These are phyloP conservation scores for Cicer bijugum DNA, from an alignment of 306 rosid species.

Conservation along the genomic window DNA sequence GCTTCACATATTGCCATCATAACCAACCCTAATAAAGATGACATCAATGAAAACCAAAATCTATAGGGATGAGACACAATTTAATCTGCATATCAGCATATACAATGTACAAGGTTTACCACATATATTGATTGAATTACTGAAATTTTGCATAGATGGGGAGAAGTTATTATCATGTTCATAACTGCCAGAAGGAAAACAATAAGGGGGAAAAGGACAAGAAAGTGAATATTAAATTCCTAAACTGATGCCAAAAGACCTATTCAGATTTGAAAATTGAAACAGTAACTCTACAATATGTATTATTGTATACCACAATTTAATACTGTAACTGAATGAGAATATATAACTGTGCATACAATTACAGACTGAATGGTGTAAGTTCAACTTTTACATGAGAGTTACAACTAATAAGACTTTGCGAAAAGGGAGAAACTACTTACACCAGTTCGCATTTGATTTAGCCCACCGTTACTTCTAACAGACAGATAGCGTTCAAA, in stretches of 20 bases:
- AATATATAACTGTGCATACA: constrained; percentile 3
- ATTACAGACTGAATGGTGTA: constrained; percentile 11
- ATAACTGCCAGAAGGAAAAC: constrained; percentile 25
- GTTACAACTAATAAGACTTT: constrained; percentile 19
- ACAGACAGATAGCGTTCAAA: constrained; percentile 76
- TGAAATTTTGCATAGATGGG: constrained; percentile 19
- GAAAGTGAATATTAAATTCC: constrained; percentile 15
- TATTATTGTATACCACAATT: not conserved
- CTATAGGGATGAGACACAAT: constrained; percentile 16
- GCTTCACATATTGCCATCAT: constrained; percentile 24
- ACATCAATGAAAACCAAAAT: constrained; percentile 33
- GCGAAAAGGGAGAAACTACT: constrained; percentile 48
- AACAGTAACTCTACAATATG: constrained; percentile 8
- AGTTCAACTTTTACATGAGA: constrained; percentile 9
- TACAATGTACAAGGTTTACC: constrained; percentile 28
- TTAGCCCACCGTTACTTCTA: constrained; percentile 87
- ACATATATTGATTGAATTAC: constrained; percentile 5
- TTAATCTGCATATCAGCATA: constrained; percentile 18
- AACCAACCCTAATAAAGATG: constrained; percentile 39
- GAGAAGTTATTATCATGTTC: not conserved
- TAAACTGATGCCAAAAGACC: constrained; percentile 23
- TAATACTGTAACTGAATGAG: constrained; percentile 21
- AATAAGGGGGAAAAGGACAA: not conserved
- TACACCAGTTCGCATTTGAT: constrained; percentile 99
- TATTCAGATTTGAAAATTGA: constrained; percentile 18